These are phyloP conservation scores for Trichoderma lentiforme DNA, from an alignment of 2,329 filamentous ascomycete genomes.

Conservation along the genomic window DNA sequence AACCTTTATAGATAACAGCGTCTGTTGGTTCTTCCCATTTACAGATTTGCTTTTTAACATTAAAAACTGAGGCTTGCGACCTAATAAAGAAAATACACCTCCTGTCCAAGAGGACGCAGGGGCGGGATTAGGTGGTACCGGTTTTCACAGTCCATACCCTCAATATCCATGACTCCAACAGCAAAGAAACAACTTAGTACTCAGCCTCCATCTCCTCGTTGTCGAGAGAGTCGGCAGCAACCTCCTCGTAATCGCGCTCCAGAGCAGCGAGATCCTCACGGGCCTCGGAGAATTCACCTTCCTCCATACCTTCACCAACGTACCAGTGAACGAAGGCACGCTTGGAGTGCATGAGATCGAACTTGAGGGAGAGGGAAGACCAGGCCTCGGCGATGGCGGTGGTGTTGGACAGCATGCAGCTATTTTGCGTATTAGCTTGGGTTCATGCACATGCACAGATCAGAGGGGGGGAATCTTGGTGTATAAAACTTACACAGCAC, in stretches of 20 bases:
- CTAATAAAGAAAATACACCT: conserved; percentile 40
- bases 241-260: conserved; percentile 98
- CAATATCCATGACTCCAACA: conserved; percentile 17
- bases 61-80: conserved; percentile 37
- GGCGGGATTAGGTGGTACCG: conserved; percentile 28
- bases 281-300: conserved; percentile 98
- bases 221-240: conserved; percentile 89
- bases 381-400: conserved; percentile 98
- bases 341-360: conserved; percentile 99
- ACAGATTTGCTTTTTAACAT: conserved; percentile 36
- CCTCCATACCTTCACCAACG: conserved; percentile 99
- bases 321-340: conserved; percentile 99
- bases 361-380: conserved; percentile 94
- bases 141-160: conserved; percentile 18
- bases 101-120: conserved; percentile 29
- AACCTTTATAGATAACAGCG: conserved; percentile 17
- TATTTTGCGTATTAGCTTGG: conserved; percentile 33
- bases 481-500: conserved; percentile 77
- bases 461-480: background rate
- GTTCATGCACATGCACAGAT: no score
- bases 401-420: conserved; percentile 98
- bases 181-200: conserved; percentile 60
- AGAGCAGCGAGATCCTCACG: conserved; percentile 97
- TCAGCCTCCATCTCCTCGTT: conserved; percentile 85
- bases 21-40: conserved; percentile 25